These are phyloP conservation scores for Aspergillus sp. DNA, from an alignment of 2,329 filamentous ascomycete species.

Conservation along the genomic window DNA sequence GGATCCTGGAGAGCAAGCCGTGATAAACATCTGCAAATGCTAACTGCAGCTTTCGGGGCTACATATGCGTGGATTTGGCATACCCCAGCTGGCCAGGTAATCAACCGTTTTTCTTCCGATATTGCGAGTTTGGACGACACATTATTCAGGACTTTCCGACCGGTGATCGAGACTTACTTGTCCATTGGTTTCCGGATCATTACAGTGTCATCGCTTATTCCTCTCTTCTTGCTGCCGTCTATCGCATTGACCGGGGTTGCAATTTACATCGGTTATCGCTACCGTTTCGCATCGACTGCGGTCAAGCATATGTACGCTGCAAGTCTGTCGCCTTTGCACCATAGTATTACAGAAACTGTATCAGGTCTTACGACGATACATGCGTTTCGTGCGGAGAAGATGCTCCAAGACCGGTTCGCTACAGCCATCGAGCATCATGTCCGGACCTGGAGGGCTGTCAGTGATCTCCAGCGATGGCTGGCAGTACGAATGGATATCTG, in stretches of 20 bases:
- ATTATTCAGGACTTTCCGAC: conserved; percentile 5
- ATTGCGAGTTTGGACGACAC: conserved; percentile 9
- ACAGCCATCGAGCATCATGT: conserved; percentile 5
- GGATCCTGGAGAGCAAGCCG: conserved; percentile 8
- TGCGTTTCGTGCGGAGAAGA: conserved; percentile 7
- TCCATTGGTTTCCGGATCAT: conserved; percentile 10
- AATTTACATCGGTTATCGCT: conserved; percentile 7
- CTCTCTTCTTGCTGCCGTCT: conserved; percentile 9
- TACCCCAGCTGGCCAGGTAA: conserved; percentile 9
- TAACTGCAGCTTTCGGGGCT: conserved; percentile 6
- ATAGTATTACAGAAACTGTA: conserved; percentile 7
- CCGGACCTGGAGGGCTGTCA: conserved; percentile 8
- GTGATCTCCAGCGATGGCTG: conserved; percentile 10
- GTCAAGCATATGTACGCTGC: conserved; percentile 9
- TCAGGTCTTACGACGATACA: conserved; percentile 8
- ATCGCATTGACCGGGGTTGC: conserved; percentile 4
- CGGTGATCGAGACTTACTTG: conserved; percentile 9
- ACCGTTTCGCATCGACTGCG: conserved; percentile 8
- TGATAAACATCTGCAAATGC: conserved; percentile 7
- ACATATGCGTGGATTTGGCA: conserved; percentile 9
- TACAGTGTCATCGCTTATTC: conserved; percentile 8
- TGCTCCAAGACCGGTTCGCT: conserved; percentile 6
- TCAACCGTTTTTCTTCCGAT: conserved; percentile 12
- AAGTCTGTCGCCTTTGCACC: conserved; percentile 8
- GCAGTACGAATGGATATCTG: conserved; percentile 11